Evolutionary conservation across 202 grass and related monocot genomes (phyloP).

Genomic region (Setaria italica): DNA sequence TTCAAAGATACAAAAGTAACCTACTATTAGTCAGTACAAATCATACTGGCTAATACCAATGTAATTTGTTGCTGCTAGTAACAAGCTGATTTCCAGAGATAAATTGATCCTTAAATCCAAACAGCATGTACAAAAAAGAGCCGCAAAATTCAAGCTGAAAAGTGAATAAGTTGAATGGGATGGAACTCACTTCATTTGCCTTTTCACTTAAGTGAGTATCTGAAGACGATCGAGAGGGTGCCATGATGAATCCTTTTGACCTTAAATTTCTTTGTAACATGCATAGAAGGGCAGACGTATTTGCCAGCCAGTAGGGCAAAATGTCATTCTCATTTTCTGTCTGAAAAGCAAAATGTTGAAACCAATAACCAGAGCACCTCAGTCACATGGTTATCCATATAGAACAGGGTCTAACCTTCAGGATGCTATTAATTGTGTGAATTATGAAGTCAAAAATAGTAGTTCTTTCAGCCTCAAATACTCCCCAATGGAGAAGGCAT

Average conservation of each 20-base stretch:
- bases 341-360: slow-evolving; percentile 58
- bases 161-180: slow-evolving; percentile 26
- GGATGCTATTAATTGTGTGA: slow-evolving; percentile 66
- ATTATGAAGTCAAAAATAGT: slow-evolving; percentile 90
- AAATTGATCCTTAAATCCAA: not conserved
- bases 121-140: not conserved
- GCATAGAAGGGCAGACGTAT: slow-evolving; percentile 82
- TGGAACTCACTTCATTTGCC: slow-evolving; percentile 60
- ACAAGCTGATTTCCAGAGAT: not conserved
- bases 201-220: slow-evolving; percentile 63
- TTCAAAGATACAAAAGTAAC: slow-evolving; percentile 9
- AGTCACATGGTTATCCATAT: slow-evolving; percentile 17
- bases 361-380: slow-evolving; percentile 38
- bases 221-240: slow-evolving; percentile 55
- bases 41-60: slow-evolving; percentile 10
- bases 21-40: not conserved
- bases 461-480: slow-evolving; percentile 86
- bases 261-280: slow-evolving; percentile 87
- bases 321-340: slow-evolving; percentile 73
- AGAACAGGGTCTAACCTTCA: slow-evolving; percentile 63
- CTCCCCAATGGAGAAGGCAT: slow-evolving; percentile 83
- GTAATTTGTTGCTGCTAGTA: slow-evolving; percentile 18
- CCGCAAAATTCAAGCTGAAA: not conserved
- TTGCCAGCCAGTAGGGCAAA: slow-evolving; percentile 89
- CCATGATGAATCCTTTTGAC: slow-evolving; percentile 65